Evolutionary conservation across 345 rosid species (phyloP).

Genomic region (Psidium guajava): DNA sequence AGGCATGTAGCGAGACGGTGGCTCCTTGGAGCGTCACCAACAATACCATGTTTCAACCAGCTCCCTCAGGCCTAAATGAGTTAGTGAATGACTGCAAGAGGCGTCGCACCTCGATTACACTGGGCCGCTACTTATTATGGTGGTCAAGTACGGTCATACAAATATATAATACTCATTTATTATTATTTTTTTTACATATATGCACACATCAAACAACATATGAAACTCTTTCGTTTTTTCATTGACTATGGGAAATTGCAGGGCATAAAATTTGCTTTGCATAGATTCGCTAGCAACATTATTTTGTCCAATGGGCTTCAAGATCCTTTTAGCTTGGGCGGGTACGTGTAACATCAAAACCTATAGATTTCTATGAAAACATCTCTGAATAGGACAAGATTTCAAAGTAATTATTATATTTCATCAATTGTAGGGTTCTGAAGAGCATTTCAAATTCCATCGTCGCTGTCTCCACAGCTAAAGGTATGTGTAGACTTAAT

Average conservation of each 20-base stretch:
- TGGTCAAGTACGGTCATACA: conserved; percentile 20
- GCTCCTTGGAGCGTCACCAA: neutral
- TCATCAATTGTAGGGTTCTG: conserved; percentile 9
- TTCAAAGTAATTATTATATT: neutral
- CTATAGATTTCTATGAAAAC: neutral
- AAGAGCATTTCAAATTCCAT: conserved; percentile 30
- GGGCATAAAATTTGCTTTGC: neutral
- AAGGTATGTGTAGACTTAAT: conserved; percentile 9
- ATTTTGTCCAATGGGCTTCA: neutral
- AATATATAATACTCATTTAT: neutral
- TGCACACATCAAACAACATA: neutral
- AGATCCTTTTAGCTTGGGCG: neutral
- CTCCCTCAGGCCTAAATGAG: neutral
- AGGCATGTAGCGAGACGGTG: neutral
- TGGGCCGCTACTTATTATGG: conserved; percentile 42
- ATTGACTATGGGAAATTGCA: neutral
- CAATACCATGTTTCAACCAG: neutral
- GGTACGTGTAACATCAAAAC: neutral
- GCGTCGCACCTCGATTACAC: conserved; percentile 29
- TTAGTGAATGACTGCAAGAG: conserved; percentile 1
- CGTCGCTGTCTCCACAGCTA: conserved; percentile 14
- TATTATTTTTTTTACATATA: neutral
- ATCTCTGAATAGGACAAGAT: neutral
- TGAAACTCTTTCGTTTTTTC: neutral
- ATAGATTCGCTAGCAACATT: neutral